phyloP scores from a whole-genome alignment of 169 alveolate genomes.

The Eimeria maxima region DNA sequence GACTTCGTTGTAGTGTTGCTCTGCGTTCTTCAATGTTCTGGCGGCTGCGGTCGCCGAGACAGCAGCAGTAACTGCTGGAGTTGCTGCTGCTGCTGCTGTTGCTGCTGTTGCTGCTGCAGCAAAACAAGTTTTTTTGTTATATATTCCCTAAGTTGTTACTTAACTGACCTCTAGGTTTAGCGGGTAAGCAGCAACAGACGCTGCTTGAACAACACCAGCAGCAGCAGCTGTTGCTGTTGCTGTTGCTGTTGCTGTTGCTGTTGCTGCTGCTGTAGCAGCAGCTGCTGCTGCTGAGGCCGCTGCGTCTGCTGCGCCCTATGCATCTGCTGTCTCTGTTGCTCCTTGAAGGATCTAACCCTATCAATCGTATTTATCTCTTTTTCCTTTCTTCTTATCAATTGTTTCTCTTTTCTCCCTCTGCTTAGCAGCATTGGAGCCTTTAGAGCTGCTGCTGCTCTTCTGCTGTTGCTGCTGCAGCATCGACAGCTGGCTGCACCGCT shows the following conservation, averaged over 20 bases:
- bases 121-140: not conserved
- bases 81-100: constrained; percentile 24
- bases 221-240: too few relatives aligned
- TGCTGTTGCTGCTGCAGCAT: constrained; percentile 64
- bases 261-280: constrained; percentile 5
- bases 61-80: not conserved
- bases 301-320: constrained; percentile 48
- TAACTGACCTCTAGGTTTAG: not conserved
- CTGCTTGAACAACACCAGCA: constrained; percentile 7
- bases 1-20: not conserved
- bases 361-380: not conserved
- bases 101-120: constrained; percentile 15
- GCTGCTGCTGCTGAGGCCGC: constrained; percentile 63
- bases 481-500: constrained; percentile 44
- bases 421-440: not conserved
- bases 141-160: not conserved
- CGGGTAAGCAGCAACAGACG: not conserved
- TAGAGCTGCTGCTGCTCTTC: constrained; percentile 17
- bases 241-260: too few relatives aligned
- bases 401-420: not conserved
- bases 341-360: not conserved
- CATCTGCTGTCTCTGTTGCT: constrained; percentile 56
- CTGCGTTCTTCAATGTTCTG: not conserved
- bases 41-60: not conserved
- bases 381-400: not conserved